phyloP scores from a whole-genome alignment of 768 basidiomycete genomes.

The Podaxis rugospora region DNA sequence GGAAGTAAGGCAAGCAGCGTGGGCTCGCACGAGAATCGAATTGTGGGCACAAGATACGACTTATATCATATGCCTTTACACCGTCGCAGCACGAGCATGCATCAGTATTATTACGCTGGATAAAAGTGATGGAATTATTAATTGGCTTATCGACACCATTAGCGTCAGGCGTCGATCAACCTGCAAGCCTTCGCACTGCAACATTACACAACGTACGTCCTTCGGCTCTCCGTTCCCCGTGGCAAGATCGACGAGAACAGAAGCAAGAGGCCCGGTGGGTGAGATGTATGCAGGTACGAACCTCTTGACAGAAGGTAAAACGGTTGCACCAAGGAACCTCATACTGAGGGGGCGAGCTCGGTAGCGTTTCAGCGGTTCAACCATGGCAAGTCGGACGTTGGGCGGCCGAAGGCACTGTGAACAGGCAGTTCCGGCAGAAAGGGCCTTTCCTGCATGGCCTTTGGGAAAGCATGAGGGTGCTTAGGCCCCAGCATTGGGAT shows the following conservation, averaged over 20 bases:
- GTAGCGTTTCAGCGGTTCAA: background rate
- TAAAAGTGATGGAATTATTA: background rate
- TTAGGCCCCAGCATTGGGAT: conserved; percentile 22
- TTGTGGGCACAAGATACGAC: background rate
- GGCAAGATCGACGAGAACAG: conserved; percentile 18
- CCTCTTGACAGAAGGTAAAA: background rate
- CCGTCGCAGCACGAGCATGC: background rate
- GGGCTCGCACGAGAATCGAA: background rate
- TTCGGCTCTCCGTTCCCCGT: conserved; percentile 20
- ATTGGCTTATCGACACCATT: too few species aligned
- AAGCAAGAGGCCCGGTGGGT: conserved; percentile 17
- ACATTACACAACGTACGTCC: conserved; percentile 13
- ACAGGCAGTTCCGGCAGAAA: conserved; percentile 14
- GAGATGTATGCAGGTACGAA: conserved; percentile 13
- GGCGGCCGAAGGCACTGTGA: conserved; percentile 16
- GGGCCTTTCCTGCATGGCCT: conserved; percentile 20
- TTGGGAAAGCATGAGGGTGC: conserved; percentile 18
- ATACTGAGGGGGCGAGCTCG: background rate
- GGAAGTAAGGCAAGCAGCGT: background rate
- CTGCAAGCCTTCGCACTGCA: background rate
- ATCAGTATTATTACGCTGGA: background rate
- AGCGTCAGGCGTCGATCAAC: background rate
- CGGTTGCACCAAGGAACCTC: background rate
- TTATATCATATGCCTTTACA: background rate
- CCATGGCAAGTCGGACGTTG: conserved; percentile 18